Percentiles rank a stretch among this genome's conserved stretches.
Conservation (phyloP, 768 basidiomycete species). For the Leccinum boreale region DNA sequence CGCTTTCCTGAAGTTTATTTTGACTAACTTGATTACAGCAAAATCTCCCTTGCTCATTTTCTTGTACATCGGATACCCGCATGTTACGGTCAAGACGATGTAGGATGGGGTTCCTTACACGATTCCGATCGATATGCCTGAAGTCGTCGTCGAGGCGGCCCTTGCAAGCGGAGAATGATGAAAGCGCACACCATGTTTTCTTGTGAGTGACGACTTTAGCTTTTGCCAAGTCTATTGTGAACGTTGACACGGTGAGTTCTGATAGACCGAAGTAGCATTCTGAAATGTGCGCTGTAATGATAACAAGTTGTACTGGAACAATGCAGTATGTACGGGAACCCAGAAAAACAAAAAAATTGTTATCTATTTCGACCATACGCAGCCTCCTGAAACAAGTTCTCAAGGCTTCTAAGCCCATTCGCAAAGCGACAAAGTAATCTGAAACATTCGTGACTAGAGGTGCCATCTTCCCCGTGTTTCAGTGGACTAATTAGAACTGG, state of each 20-base stretch:
- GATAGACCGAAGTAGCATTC: too few relatives aligned
- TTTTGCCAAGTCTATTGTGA: not conserved
- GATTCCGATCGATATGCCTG: slow-evolving; percentile 10
- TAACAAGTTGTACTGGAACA: too few relatives aligned
- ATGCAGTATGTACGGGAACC: too few relatives aligned
- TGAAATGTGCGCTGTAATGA: too few relatives aligned
- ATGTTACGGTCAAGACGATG: not conserved
- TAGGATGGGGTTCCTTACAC: slow-evolving; percentile 10
- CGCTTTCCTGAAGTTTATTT: not conserved
- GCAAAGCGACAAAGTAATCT: not conserved
- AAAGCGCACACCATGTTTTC: not conserved
- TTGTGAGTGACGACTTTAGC: not conserved
- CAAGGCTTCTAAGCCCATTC: not conserved
- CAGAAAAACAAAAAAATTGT: too few relatives aligned
- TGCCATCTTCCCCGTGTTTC: not conserved
- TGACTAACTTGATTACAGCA: slow-evolving; percentile 8
- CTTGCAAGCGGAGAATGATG: not conserved
- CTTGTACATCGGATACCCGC: slow-evolving; percentile 4
- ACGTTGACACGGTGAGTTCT: not conserved
- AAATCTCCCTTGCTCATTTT: slow-evolving; percentile 19
- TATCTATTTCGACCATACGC: not conserved
- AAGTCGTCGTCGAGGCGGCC: not conserved
- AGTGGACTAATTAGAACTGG: not conserved
- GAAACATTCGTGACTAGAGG: not conserved
- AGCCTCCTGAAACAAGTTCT: not conserved